phyloP scores from a whole-genome alignment of 1,284 basidiomycete genomes.

The Cerioporus squamosus region DNA sequence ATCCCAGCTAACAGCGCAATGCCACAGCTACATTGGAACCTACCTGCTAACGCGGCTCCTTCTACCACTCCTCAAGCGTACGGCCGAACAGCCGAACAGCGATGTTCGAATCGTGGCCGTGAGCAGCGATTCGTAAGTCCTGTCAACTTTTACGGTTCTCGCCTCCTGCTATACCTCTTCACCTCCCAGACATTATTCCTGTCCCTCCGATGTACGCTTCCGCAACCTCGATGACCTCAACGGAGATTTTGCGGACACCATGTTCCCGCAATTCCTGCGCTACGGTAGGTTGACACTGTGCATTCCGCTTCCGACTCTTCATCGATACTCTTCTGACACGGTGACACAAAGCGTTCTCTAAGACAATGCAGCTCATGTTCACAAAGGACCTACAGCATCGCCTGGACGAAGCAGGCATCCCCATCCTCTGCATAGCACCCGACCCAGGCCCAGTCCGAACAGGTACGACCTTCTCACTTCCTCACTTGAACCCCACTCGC shows the following conservation, averaged over 20 bases:
- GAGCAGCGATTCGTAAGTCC: conserved; percentile 15
- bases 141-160: background rate
- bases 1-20: background rate
- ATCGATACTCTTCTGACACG: background rate
- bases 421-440: conserved; percentile 28
- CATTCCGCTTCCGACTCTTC: background rate
- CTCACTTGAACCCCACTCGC: too few species aligned
- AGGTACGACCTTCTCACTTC: conserved; percentile 19
- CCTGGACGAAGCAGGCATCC: conserved; percentile 30
- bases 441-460: conserved; percentile 49
- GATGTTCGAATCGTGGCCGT: conserved; percentile 59
- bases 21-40: conserved; percentile 48
- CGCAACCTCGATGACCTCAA: conserved; percentile 46
- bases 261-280: conserved; percentile 33
- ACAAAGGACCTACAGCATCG: conserved; percentile 33
- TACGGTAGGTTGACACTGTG: conserved; percentile 41
- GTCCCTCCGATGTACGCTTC: conserved; percentile 35
- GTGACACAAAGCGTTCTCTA: conserved; percentile 35
- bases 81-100: conserved; percentile 44
- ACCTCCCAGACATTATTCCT: conserved; percentile 24
- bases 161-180: conserved; percentile 6
- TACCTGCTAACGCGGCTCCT: conserved; percentile 53
- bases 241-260: conserved; percentile 34
- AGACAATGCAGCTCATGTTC: conserved; percentile 37
- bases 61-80: conserved; percentile 50